Evolutionary conservation across 441 rosid genomes (phyloP), one percentile per base, ranked within the genome.

Genomic region (Erodium chrysanthum): DNA sequence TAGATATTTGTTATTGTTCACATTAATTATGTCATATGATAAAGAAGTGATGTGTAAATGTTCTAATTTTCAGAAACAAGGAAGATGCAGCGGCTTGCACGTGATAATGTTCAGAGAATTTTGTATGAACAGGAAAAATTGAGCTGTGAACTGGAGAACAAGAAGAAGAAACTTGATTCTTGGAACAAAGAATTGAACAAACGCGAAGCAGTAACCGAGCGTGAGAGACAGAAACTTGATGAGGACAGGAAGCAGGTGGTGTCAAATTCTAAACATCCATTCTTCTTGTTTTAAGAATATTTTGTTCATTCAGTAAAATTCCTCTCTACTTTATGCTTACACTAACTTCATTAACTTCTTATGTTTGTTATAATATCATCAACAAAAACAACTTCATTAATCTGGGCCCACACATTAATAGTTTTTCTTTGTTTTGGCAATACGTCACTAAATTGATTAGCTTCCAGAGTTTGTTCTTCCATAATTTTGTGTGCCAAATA

Each of bases 141-240:
- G 75, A 85, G 54, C 70, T 67, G 66, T 68, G 85, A 84, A 52
- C 72, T 90, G 79, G 96, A 93, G 75, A 29, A 17, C 17, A 85
- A 82, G 82, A 84, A 79, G 81, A 80, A 44, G 73, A 86, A 83
- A 68, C 79, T 75, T 66, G 90, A 83, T 73, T 10, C 18, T 15
- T 83, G 85, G 92, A 84, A 75, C 76, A 87, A 80, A 74, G 79
- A 80, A 65, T 61, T 85, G 78, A 84, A 79, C 69, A 91, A 88
- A 68, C 84, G 85, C 22, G 96, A 89, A 81, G 83, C 90, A n/a
- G 59, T 87, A 25, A 90, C 96, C 61, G 98, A 86, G 78, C 83
- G 84, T 35, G 96, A 92, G 76, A 85, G 88, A 67, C 85, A 84
- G 75, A 85, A 84, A 79, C 96, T 88, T 75, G 88, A 88, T 59